Percentiles rank a stretch among this genome's conserved stretches.
Conservation (phyloP, 495 filamentous ascomycete species). For the Penicillium riverlandense region DNA sequence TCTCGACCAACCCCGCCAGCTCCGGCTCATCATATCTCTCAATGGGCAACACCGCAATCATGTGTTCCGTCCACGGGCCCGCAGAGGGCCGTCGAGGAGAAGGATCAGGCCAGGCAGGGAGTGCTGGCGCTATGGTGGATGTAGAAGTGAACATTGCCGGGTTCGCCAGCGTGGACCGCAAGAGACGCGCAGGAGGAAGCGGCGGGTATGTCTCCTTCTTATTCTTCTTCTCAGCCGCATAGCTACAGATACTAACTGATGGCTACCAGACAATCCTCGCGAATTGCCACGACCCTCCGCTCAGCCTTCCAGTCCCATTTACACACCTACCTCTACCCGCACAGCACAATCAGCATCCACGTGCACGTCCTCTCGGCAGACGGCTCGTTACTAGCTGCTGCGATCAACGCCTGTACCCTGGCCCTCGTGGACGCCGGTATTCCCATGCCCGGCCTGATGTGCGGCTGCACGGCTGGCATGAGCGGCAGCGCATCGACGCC, state of each 20-base stretch:
- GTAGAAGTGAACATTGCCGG: conserved; percentile 82
- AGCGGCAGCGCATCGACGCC: conserved; percentile 53
- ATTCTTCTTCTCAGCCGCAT: not conserved
- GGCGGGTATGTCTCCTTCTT: conserved; percentile 62
- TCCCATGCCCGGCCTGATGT: conserved; percentile 85
- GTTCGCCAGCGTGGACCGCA: conserved; percentile 82
- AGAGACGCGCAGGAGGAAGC: conserved; percentile 54
- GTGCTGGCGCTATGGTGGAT: conserved; percentile 54
- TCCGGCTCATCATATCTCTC: conserved; percentile 87
- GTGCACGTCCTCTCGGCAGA: conserved; percentile 87
- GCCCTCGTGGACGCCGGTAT: conserved; percentile 92
- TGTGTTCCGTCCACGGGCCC: conserved; percentile 85
- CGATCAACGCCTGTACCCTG: conserved; percentile 86
- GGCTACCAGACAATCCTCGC: conserved; percentile 59
- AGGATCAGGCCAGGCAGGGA: conserved; percentile 37
- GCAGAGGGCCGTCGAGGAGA: conserved; percentile 54
- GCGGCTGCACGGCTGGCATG: conserved; percentile 80
- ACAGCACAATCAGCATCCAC: conserved; percentile 73
- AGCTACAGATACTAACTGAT: conserved; percentile 8
- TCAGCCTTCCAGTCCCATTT: conserved; percentile 65
- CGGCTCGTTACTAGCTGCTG: conserved; percentile 81
- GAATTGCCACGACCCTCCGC: conserved; percentile 71
- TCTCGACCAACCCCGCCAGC: conserved; percentile 82
- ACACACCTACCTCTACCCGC: conserved; percentile 83
- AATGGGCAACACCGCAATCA: conserved; percentile 93